Evolutionary conservation across 2,329 filamentous ascomycete genomes (phyloP), one percentile per base, ranked within the genome.

Genomic region (Sporothrix brasiliensis): DNA sequence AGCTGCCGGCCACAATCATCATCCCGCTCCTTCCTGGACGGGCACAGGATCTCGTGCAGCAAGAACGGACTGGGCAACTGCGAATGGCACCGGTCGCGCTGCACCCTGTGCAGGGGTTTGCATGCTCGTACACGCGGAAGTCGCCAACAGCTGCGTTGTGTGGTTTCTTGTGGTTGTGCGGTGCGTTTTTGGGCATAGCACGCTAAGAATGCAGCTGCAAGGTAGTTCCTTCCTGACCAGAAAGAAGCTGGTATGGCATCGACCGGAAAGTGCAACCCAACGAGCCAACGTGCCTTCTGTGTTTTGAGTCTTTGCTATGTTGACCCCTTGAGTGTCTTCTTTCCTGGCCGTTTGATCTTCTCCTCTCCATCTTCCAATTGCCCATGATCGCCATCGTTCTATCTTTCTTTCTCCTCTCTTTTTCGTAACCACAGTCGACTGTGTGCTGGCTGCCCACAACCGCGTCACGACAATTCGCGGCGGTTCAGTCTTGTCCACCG

Each of bases 41-140:
- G 41, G 21, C 16, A 21, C 39, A 63, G 58, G 3, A 61, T 7
- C 10, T 41, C 39, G 34, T 44, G 56, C 53, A 56, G 53, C 13
- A 13, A 16, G 52, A 30, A 7, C 56, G 56, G n/a, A n/a, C 44
- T 50, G 61, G 44, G 61, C 47, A 63, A 14, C 60, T 30, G 44
- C 44, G 60, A 63, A 47, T 49, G 60, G 56, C 4, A 39, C 19
- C 34, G n/a, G 56, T 24, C 11, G 34, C 14, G 56, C 56, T 44
- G 56, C 56, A 7, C 44, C 34, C 34, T 61, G 56, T 44, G 11
- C 54, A 9, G 30, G 30, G 39, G 27, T 9, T 27, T 47, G 58
- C 58, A 47, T 11, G 10, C 5, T 24, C 21, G 58, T 47, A 47
- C 27, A 47, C 13, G 39, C 39, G 21, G 58, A 61, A 61, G 39